Evolutionary conservation across 352 stramenopile genomes (phyloP), one percentile per base, ranked within the genome.

Genomic region (Vaucheria bursata): DNA sequence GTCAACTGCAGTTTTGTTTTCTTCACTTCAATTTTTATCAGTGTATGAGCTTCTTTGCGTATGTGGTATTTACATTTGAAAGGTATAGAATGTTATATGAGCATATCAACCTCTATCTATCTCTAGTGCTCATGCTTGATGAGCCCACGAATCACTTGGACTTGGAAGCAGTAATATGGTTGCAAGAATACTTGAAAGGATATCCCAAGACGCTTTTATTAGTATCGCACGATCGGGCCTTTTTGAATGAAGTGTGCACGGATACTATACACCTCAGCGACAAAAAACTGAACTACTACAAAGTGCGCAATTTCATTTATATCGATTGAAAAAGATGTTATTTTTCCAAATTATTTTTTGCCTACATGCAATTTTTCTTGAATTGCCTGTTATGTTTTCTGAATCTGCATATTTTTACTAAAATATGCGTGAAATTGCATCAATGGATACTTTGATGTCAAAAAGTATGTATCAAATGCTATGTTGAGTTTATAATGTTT

Each of bases 191-290:
- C 85, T 75, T 96, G 40, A 87, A 83, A 75, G 76, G 39, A 3
- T 95, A 95, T 83, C 84, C 89, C 29, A 95, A 97, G 85, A 97
- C 93, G 64, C 89, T 95, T 86, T 91, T 95, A 73, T 83, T 97
- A 18, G 93, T 98, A 18, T 97, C 90, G 74, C 94, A 98, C 83
- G 94, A 98, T 84, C 89, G 93, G 18, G 92, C 92, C 37, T 98
- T 98, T 83, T 81, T 98, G 34, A 98, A 98, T 80, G 91, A 94
- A 78, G 92, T 98, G 6, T 92, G 88, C 73, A 98, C 95, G 7
- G 93, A 98, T 83, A 96, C 93, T 36, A 90, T 98, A 32, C 88
- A 96, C 75, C 90, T 98, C 83, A 86, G 93, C 53, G 88, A 88
- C 90, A 75, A 89, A 85, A 95, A 97, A 83, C 86, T 98, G 31